phyloP scores from a whole-genome alignment of 2,329 filamentous ascomycete genomes.

The Tolypocladium pustulatum region DNA sequence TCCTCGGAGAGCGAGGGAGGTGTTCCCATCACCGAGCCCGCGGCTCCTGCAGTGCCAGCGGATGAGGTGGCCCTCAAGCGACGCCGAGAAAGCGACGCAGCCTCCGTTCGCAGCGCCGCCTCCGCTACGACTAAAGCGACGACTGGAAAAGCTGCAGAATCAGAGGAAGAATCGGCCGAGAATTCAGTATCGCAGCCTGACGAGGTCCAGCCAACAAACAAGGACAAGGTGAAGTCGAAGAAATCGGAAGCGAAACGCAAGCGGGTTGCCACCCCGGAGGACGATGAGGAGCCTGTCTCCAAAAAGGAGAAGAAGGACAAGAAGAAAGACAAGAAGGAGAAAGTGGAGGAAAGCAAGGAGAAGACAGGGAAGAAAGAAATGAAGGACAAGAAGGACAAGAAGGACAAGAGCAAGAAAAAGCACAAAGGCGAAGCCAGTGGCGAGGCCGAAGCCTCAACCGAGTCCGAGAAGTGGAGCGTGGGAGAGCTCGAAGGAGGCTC shows the following conservation, averaged over 20 bases:
- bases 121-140: constrained; percentile 8
- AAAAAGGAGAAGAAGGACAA: constrained; percentile 15
- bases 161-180: constrained; percentile 6
- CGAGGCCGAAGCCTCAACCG: constrained; percentile 9
- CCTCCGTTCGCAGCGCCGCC: constrained; percentile 12
- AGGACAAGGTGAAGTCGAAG: constrained; percentile 1
- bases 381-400: constrained; percentile 7
- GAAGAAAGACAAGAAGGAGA: constrained; percentile 5
- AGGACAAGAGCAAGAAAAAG: constrained; percentile 10
- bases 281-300: constrained; percentile 8
- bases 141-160: constrained; percentile 1
- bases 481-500: constrained; percentile 37
- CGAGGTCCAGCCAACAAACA: constrained; percentile 12
- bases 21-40: constrained; percentile 9
- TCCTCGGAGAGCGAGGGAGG: constrained; percentile 13
- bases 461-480: constrained; percentile 42
- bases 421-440: constrained; percentile 11
- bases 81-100: constrained; percentile 18
- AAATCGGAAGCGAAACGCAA: constrained; percentile 26
- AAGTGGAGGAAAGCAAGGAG: constrained; percentile 8
- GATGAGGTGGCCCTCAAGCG: constrained; percentile 20
- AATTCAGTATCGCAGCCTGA: neutral
- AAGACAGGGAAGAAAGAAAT: constrained; percentile 1
- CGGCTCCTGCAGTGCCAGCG: constrained; percentile 12
- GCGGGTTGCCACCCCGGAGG: constrained; percentile 15